These are phyloP conservation scores for Mycena latifolia DNA, from an alignment of 768 basidiomycete species.

Conservation along the genomic window DNA sequence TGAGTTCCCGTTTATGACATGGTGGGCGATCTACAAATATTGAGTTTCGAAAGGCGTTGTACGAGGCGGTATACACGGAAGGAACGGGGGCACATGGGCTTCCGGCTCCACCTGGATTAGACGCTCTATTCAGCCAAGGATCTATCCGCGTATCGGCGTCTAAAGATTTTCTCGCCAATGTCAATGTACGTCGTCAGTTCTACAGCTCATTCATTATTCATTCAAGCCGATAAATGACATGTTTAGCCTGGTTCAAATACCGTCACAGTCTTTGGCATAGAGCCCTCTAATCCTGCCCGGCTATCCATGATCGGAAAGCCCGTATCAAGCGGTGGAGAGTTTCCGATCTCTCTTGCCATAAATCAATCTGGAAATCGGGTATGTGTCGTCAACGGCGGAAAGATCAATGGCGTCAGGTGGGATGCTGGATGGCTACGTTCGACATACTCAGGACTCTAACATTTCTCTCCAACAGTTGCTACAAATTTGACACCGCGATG, in stretches of 20 bases:
- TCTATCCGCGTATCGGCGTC: constrained; percentile 34
- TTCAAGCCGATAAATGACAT: background rate
- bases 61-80: constrained; percentile 28
- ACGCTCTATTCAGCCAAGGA: constrained; percentile 45
- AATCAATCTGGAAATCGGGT: constrained; percentile 44
- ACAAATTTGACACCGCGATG: background rate
- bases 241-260: constrained; percentile 53
- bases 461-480: background rate
- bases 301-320: constrained; percentile 49
- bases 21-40: too few relatives aligned
- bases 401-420: constrained; percentile 49
- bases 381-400: constrained; percentile 53
- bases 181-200: constrained; percentile 15
- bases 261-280: constrained; percentile 49
- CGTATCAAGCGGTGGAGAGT: constrained; percentile 51
- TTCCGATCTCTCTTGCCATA: constrained; percentile 52
- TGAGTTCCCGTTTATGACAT: constrained; percentile 17
- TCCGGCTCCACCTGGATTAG: constrained; percentile 35
- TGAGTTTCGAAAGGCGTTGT: constrained; percentile 32
- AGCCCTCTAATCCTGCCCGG: constrained; percentile 45
- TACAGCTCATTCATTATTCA: background rate
- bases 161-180: constrained; percentile 15
- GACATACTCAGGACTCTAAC: background rate
- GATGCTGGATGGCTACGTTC: background rate
- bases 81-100: constrained; percentile 34